phyloP scores from a whole-genome alignment of 495 filamentous ascomycete species.

The Penicillium parvum region DNA sequence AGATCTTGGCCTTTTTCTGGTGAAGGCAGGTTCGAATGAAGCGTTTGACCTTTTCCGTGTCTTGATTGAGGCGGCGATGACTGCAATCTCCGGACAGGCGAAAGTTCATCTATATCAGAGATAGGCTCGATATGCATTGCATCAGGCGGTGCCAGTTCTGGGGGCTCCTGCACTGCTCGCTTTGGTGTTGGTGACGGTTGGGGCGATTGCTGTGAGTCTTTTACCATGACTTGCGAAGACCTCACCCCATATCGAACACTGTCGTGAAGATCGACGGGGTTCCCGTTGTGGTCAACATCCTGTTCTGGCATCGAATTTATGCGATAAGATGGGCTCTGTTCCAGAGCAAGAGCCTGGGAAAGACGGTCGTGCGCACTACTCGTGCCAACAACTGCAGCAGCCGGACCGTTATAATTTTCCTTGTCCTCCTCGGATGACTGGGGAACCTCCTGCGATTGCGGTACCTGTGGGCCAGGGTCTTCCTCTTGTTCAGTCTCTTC shows the following conservation, averaged over 20 bases:
- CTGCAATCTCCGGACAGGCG: constrained; percentile 29
- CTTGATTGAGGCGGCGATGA: constrained; percentile 23
- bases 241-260: constrained; percentile 11
- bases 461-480: constrained; percentile 22
- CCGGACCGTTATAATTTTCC: constrained; percentile 40
- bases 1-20: not conserved
- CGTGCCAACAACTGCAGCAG: constrained; percentile 24
- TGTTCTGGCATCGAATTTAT: constrained; percentile 1
- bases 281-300: not conserved
- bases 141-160: constrained; percentile 1
- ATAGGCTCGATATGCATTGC: constrained; percentile 15
- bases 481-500: constrained; percentile 53
- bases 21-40: not conserved
- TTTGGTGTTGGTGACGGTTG: constrained; percentile 11
- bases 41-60: not conserved
- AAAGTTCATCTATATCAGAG: constrained; percentile 18
- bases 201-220: constrained; percentile 48
- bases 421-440: constrained; percentile 46
- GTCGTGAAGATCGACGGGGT: not conserved
- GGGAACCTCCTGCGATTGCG: constrained; percentile 23
- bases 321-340: constrained; percentile 16
- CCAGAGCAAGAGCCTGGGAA: constrained; percentile 38
- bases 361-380: constrained; percentile 37
- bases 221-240: constrained; percentile 41
- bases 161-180: not conserved